Percentiles rank a stretch among this genome's conserved stretches.
Evolutionary conservation across 2,329 filamentous ascomycete genomes (phyloP).

Genomic region (Penicillium sp.): DNA sequence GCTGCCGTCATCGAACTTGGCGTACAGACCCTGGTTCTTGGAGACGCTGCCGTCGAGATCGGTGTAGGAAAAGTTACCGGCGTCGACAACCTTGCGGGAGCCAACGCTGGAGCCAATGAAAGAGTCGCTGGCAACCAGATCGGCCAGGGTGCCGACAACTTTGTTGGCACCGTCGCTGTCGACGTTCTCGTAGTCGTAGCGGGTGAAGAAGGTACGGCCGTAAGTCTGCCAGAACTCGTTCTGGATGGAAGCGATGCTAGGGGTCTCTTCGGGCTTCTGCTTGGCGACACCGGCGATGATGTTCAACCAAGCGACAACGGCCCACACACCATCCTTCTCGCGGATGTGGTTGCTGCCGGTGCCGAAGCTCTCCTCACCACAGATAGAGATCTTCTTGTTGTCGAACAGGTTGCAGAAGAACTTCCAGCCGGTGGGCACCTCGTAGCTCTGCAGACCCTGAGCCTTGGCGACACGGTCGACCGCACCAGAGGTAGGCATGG

Average conservation of each 20-base stretch:
- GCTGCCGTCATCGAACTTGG: slow-evolving; percentile 91
- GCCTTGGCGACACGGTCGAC: slow-evolving; percentile 96
- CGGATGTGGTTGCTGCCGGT: slow-evolving; percentile 98
- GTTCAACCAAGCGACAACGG: slow-evolving; percentile 96
- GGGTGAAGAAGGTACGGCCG: slow-evolving; percentile 97
- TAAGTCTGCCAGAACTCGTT: slow-evolving; percentile 96
- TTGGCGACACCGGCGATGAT: slow-evolving; percentile 94
- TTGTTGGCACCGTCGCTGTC: slow-evolving; percentile 89
- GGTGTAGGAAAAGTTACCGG: slow-evolving; percentile 97
- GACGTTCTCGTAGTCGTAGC: slow-evolving; percentile 97
- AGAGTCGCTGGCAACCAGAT: slow-evolving; percentile 72
- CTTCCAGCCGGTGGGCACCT: slow-evolving; percentile 98
- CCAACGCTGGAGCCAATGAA: slow-evolving; percentile 84
- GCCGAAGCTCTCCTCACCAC: slow-evolving; percentile 96
- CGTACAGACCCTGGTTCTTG: slow-evolving; percentile 93
- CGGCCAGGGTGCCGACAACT: slow-evolving; percentile 78
- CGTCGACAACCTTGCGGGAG: slow-evolving; percentile 82
- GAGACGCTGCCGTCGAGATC: slow-evolving; percentile 97
- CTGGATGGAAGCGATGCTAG: slow-evolving; percentile 95
- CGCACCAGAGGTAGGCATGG: slow-evolving; percentile 95
- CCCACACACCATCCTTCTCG: slow-evolving; percentile 98
- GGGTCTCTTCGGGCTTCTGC: slow-evolving; percentile 75
- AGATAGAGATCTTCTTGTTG: slow-evolving; percentile 94
- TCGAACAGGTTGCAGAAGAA: slow-evolving; percentile 98
- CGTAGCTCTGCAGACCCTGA: slow-evolving; percentile 87